Evolutionary conservation across 2,329 filamentous ascomycete genomes (phyloP).

Genomic region (Allantophomopsis lycopodina): DNA sequence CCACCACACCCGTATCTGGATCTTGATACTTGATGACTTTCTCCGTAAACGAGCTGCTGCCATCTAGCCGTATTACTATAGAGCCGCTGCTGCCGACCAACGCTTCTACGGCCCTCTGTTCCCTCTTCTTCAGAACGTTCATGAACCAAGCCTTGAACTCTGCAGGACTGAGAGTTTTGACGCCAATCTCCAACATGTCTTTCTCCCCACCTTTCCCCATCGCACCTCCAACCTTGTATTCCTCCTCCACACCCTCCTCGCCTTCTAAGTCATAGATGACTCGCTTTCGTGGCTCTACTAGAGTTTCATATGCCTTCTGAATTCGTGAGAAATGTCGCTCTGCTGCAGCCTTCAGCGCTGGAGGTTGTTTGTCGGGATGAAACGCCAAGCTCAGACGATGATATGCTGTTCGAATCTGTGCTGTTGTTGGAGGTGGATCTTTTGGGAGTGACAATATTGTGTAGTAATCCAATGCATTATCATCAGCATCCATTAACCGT

Average conservation of each 20-base stretch:
- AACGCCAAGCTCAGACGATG: constrained; percentile 26
- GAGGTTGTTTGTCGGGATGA: constrained; percentile 28
- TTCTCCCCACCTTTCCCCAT: constrained; percentile 19
- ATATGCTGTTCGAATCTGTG: constrained; percentile 27
- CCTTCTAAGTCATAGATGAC: constrained; percentile 27
- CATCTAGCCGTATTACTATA: constrained; percentile 18
- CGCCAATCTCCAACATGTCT: constrained; percentile 12
- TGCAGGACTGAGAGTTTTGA: constrained; percentile 4
- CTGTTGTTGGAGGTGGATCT: constrained; percentile 22
- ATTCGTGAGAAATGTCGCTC: constrained; percentile 22
- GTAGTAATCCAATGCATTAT: constrained; percentile 22
- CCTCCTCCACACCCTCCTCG: constrained; percentile 22
- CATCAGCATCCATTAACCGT: constrained; percentile 1
- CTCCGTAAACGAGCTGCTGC: neutral
- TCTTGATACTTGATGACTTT: neutral
- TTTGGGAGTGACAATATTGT: constrained; percentile 23
- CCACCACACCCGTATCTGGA: neutral
- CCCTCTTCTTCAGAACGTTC: constrained; percentile 23
- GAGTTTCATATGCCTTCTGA: constrained; percentile 24
- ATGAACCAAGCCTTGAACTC: constrained; percentile 6
- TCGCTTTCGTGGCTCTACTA: constrained; percentile 25
- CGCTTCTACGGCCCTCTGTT: constrained; percentile 20
- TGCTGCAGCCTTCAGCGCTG: constrained; percentile 21
- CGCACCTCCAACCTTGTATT: constrained; percentile 20
- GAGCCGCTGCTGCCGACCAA: constrained; percentile 23